Base-by-base conservation (phyloP, 495 filamentous ascomycete species). In the Baudoinia panamericana region DNA sequence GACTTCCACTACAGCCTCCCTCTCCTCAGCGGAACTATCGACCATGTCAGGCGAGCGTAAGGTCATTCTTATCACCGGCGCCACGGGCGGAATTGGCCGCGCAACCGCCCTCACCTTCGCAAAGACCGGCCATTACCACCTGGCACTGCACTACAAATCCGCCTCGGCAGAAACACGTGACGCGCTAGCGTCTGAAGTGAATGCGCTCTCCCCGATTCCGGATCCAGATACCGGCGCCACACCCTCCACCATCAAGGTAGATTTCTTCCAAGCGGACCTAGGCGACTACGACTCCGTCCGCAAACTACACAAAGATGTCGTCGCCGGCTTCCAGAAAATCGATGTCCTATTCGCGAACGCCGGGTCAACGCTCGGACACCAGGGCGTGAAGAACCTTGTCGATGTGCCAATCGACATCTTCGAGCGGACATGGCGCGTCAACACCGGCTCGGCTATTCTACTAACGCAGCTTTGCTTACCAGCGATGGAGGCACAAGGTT, bases 261-360 rank as follows among this genome's bases (percentile, higher is more conserved):
- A 46, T 9, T 34, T 37, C 13, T 59, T 60, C 45, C 50, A 56
- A 43, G 61, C 61, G 1, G 58, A 64, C 41, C 18, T 64, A 36
- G 30, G 49, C 20, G 26, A 45, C 27, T 64, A 58, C 34, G 51
- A 53, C 19, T 31, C 50, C 23, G 58, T 59, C 5, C 45, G 56
- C 12, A 24, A 31, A 13, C 48, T 63, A 20, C 58, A 63, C 45
- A 33, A 22, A 7, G 24, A 44, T 9, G 55, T 63, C 11, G 33
- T 45, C 3, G 19, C 28, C 2, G 28, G 13, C 13, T 41, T 61
- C 32, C 50, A 52, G 36, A 9, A 32, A 12, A 47, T 55, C 4
- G 53, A 43, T 17, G 58, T 64, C 42, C 51, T 63, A 23, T 58
- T 63, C 54, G 56, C 55, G 42, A 64, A 63, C 49, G 61, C 61